Evolutionary conservation across 257 asterid genomes (phyloP).

Genomic region (Schizonepeta tenuifolia): DNA sequence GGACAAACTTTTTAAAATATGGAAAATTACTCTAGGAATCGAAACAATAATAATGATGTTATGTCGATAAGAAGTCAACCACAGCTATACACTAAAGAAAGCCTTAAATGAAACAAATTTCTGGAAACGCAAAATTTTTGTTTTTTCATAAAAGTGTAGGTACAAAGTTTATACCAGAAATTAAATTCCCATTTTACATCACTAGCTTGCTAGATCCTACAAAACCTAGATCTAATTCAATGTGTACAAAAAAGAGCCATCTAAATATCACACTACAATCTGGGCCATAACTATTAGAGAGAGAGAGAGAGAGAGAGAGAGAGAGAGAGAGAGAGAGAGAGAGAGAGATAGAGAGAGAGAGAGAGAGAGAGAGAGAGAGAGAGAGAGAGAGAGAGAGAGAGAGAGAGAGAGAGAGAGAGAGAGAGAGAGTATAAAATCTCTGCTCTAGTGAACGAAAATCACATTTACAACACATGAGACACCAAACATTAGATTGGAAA

Average conservation of each 20-base stretch:
- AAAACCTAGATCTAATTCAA: constrained; percentile 32
- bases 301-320: constrained; percentile 3
- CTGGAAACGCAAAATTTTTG: background rate
- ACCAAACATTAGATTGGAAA: constrained; percentile 19
- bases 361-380: background rate
- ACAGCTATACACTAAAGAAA: too few relatives aligned
- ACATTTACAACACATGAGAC: constrained; percentile 34
- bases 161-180: constrained; percentile 9
- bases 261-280: constrained; percentile 27
- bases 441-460: constrained; percentile 1
- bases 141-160: background rate
- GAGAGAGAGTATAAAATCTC: constrained; percentile 9
- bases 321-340: background rate
- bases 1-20: too few relatives aligned
- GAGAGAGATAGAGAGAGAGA: constrained; percentile 7
- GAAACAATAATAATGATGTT: too few relatives aligned
- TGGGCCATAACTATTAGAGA: constrained; percentile 10
- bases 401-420: background rate
- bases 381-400: constrained; percentile 8
- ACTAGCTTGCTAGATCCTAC: constrained; percentile 28
- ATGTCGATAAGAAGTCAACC: too few relatives aligned
- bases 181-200: constrained; percentile 6
- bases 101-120: background rate
- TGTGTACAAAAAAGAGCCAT: constrained; percentile 36
- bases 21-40: too few relatives aligned